These are phyloP conservation scores for Eremothecium gossypii DNA, from an alignment of 1,139 yeast genomes.

Conservation along the genomic window DNA sequence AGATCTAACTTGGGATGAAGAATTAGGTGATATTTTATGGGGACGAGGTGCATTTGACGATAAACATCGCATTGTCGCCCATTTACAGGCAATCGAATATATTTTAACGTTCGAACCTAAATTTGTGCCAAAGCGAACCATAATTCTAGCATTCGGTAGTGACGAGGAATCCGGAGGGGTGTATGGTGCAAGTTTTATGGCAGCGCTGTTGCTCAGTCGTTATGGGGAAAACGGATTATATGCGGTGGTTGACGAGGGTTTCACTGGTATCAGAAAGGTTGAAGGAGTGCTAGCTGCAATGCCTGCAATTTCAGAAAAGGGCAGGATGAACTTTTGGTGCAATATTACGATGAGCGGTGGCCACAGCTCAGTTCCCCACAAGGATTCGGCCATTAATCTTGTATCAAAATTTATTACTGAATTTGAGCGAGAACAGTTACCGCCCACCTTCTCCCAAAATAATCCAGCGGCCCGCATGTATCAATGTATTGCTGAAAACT, in stretches of 20 bases:
- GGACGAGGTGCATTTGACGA: conserved; percentile 63
- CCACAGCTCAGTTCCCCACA: conserved; percentile 56
- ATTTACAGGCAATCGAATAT: conserved; percentile 47
- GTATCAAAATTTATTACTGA: conserved; percentile 37
- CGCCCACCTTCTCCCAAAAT: conserved; percentile 34
- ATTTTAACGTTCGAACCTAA: conserved; percentile 13
- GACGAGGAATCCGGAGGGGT: conserved; percentile 56
- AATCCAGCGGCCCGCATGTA: conserved; percentile 41
- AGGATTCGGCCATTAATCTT: conserved; percentile 53
- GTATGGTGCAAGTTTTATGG: conserved; percentile 42
- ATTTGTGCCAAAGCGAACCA: conserved; percentile 42
- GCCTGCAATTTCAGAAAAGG: conserved; percentile 25
- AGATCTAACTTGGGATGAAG: conserved; percentile 37
- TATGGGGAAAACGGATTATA: conserved; percentile 46
- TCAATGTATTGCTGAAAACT: conserved; percentile 43
- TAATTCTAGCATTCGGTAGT: conserved; percentile 49
- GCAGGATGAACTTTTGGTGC: conserved; percentile 38
- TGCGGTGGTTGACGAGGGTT: conserved; percentile 53
- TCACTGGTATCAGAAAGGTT: conserved; percentile 23
- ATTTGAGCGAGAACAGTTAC: conserved; percentile 40
- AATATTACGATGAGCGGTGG: conserved; percentile 50
- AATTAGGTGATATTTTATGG: conserved; percentile 42
- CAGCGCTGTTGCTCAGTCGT: conserved; percentile 33
- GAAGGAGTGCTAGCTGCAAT: conserved; percentile 23
- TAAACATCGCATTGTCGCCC: conserved; percentile 46